Evolutionary conservation across 1,284 basidiomycete species (phyloP).

Genomic region (Boletus calvinii): DNA sequence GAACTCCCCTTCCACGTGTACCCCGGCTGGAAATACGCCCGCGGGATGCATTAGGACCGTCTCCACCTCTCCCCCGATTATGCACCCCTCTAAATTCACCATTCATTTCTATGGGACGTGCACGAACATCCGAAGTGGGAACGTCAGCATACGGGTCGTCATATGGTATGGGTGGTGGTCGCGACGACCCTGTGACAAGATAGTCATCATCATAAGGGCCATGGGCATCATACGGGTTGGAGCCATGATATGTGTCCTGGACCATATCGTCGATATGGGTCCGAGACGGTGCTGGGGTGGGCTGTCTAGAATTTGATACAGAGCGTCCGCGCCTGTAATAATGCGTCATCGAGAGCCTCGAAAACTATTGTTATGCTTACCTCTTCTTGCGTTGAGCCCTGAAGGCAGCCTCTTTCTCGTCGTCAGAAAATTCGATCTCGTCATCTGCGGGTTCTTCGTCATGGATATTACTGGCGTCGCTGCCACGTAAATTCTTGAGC

Average conservation of each 20-base stretch:
- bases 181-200: conserved; percentile 44
- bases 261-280: conserved; percentile 54
- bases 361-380: conserved; percentile 36
- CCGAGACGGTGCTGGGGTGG: conserved; percentile 53
- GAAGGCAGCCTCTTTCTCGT: conserved; percentile 78
- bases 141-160: conserved; percentile 74
- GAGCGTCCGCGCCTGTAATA: conserved; percentile 50
- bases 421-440: conserved; percentile 88
- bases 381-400: conserved; percentile 56
- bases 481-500: conserved; percentile 69
- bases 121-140: conserved; percentile 28
- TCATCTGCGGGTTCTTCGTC: conserved; percentile 87
- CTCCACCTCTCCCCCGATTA: conserved; percentile 23
- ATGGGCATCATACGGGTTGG: conserved; percentile 61
- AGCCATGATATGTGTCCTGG: conserved; percentile 44
- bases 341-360: conserved; percentile 8
- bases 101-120: conserved; percentile 1
- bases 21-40: conserved; percentile 39
- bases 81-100: conserved; percentile 19
- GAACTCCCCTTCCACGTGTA: conserved; percentile 21
- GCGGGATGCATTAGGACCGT: conserved; percentile 16
- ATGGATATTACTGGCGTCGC: conserved; percentile 89
- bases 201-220: conserved; percentile 67
- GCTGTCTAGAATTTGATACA: conserved; percentile 50
- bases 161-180: conserved; percentile 66